A percentile compares a stretch with the other conserved stretches of the same genome.
Conservation (phyloP, 2,329 filamentous ascomycete genomes). For the Aspergillus clavatus region DNA sequence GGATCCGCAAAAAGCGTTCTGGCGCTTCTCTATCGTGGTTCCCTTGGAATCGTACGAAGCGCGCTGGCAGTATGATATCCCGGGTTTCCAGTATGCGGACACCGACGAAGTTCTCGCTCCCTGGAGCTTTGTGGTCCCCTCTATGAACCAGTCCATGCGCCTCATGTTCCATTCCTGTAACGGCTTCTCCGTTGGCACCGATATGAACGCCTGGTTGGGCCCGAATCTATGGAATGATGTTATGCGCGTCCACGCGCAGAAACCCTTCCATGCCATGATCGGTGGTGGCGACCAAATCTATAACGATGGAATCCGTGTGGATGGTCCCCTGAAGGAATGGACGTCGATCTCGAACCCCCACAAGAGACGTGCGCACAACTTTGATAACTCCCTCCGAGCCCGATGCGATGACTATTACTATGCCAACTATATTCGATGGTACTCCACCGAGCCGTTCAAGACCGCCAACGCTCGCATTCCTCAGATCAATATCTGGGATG, state of each 20-base stretch:
- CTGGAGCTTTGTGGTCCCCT: conserved; percentile 54
- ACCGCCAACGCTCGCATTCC: conserved; percentile 58
- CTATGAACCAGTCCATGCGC: conserved; percentile 60
- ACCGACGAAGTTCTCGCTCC: conserved; percentile 51
- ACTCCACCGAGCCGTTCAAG: conserved; percentile 61
- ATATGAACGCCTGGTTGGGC: conserved; percentile 58
- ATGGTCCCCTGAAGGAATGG: conserved; percentile 69
- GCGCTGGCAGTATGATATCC: conserved; percentile 73
- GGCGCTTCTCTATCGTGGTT: conserved; percentile 54
- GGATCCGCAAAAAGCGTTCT: conserved; percentile 55
- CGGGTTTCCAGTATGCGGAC: conserved; percentile 58
- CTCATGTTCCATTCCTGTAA: conserved; percentile 68
- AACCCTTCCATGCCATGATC: conserved; percentile 66
- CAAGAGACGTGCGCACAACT: conserved; percentile 58
- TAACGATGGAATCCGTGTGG: conserved; percentile 73
- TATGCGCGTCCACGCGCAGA: conserved; percentile 54
- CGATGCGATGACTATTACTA: conserved; percentile 60
- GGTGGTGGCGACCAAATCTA: conserved; percentile 87
- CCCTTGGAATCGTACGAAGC: conserved; percentile 69
- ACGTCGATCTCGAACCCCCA: conserved; percentile 57
- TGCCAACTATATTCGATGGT: conserved; percentile 61
- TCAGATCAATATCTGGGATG: conserved; percentile 63
- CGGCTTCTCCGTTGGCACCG: conserved; percentile 62
- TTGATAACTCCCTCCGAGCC: conserved; percentile 58
- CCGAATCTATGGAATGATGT: conserved; percentile 62